Evolutionary conservation across 176 grass and related monocot species (phyloP).

Genomic region (Carex pumila): DNA sequence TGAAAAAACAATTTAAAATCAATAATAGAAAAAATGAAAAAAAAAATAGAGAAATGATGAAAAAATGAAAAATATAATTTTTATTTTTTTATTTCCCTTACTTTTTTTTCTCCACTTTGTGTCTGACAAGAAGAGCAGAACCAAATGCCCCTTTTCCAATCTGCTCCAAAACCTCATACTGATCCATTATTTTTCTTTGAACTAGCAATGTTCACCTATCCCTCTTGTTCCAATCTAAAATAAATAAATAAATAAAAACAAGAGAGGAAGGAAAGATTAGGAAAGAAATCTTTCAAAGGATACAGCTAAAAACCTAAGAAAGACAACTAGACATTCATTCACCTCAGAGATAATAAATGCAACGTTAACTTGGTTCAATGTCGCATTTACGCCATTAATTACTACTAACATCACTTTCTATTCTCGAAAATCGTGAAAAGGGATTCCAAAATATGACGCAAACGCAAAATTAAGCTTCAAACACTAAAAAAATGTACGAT

Average conservation of each 20-base stretch:
- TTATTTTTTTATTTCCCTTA: conserved; percentile 19
- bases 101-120: conserved; percentile 95
- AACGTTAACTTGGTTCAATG: neutral
- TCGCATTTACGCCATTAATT: neutral
- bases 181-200: conserved; percentile 55
- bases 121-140: conserved; percentile 85
- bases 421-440: neutral
- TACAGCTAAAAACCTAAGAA: neutral
- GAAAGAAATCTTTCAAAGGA: neutral
- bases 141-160: conserved; percentile 96
- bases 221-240: conserved; percentile 18
- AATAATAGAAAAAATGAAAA: conserved; percentile 9
- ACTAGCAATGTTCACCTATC: neutral
- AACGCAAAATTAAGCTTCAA: neutral
- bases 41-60: neutral
- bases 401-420: neutral
- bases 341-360: neutral
- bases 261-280: neutral
- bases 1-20: conserved; percentile 13
- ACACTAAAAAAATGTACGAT: neutral
- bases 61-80: conserved; percentile 9
- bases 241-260: conserved; percentile 17
- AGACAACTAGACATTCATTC: neutral
- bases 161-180: conserved; percentile 95
- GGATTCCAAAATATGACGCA: neutral